Evolutionary conservation across 257 asterid genomes (phyloP), one percentile per base, ranked within the genome.

Genomic region (Capsicum rhomboideum): DNA sequence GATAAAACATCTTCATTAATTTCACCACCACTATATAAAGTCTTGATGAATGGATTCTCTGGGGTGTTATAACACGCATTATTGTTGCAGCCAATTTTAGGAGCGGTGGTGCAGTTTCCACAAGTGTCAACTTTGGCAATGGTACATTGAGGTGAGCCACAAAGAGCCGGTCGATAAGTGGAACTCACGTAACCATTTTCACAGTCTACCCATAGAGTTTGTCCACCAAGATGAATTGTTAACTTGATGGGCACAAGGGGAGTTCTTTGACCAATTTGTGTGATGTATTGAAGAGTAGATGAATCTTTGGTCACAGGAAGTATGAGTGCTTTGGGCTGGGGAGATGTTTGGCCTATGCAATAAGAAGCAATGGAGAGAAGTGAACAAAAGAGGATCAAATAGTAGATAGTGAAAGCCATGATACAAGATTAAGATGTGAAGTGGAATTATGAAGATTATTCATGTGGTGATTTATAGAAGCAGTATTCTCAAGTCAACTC

Each of bases 131-230:
- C 67, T 16, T 29, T 71, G 56, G 86, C 28, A 1, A 67, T 56
- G 4, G 56, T 13, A 63, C 85, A 83, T 71, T 54, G 82, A 10
- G 72, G n/a, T 42, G 85, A 83, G 42, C 85, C 58, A 66, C 87
- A 87, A 1, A 1, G 54, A 9, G 66, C 78, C 0, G 86, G 82
- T 72, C 26, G 59, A 40, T 74, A 84, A 34, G 89, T 42, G 69
- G 89, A 87, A 8, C 87, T 84, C 10, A 66, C 58, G 21, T 77
- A 87, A 83, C 66, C 74, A 26, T 63, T 67, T 1, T 84, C 86
- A 16, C 88, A 85, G 54, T 88, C 90, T 1, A 85, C 90, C 88
- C 90, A 88, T 31, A 85, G 46, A 54, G 52, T 83, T 54, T 85
- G 85, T 42, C 88, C 90, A 3, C 90, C 88, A 31, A 88, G 85